Conservation (phyloP, 2,329 filamentous ascomycete genomes). For the Calycina herbarum region DNA sequence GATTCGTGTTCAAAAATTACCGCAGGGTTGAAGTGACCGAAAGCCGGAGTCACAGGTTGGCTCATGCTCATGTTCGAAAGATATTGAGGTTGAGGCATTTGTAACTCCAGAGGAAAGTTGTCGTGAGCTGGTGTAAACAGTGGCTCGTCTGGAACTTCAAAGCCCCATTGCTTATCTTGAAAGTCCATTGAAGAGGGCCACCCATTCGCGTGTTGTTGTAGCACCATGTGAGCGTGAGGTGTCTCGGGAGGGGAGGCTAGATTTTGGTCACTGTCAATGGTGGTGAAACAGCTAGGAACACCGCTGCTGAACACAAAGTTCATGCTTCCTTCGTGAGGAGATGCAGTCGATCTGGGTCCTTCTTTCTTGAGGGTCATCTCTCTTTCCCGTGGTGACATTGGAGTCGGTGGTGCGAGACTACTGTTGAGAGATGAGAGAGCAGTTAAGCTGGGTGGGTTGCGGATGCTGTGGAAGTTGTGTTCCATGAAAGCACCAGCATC, state of each 20-base stretch:
- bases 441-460: conserved; percentile 27
- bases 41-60: conserved; percentile 37
- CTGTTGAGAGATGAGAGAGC: conserved; percentile 33
- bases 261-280: conserved; percentile 29
- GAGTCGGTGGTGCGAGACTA: conserved; percentile 37
- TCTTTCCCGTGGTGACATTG: conserved; percentile 35
- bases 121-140: conserved; percentile 35
- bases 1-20: conserved; percentile 29
- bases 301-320: conserved; percentile 31
- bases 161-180: conserved; percentile 30
- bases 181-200: conserved; percentile 25
- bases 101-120: conserved; percentile 29
- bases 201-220: conserved; percentile 16
- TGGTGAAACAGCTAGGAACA: conserved; percentile 27
- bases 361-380: conserved; percentile 33
- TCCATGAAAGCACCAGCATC: conserved; percentile 34
- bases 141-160: conserved; percentile 32
- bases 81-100: conserved; percentile 31
- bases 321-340: conserved; percentile 28
- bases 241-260: conserved; percentile 36
- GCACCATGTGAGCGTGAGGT: conserved; percentile 27
- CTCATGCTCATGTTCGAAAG: conserved; percentile 29
- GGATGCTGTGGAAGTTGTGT: conserved; percentile 31
- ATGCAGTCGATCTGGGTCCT: conserved; percentile 27
- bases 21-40: conserved; percentile 32